Percentiles rank a stretch among this genome's conserved stretches.
Evolutionary conservation across 306 rosid genomes (phyloP).

Genomic region (Glycine tomentella): DNA sequence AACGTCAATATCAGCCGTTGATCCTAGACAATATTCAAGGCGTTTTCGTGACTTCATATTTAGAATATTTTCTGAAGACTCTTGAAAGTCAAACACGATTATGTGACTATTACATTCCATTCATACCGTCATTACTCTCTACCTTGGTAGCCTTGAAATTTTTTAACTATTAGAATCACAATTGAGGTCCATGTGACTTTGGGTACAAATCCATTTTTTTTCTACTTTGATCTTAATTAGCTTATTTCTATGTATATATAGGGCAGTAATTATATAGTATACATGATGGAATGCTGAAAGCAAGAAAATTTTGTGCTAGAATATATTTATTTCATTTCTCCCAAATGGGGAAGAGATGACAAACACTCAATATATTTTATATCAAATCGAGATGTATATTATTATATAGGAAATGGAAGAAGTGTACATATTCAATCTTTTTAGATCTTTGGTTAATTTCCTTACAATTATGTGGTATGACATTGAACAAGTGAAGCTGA

Average conservation of each 20-base stretch:
- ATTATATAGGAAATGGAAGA: slow-evolving; percentile 42
- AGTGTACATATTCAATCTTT: slow-evolving; percentile 9
- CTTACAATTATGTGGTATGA: background rate
- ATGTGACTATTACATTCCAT: background rate
- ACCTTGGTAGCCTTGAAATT: slow-evolving; percentile 5
- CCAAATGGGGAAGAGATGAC: background rate
- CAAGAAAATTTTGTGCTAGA: slow-evolving; percentile 23
- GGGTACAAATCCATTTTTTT: slow-evolving; percentile 25
- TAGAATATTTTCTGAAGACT: slow-evolving; percentile 70
- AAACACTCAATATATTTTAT: slow-evolving; percentile 26
- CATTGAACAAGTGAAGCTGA: background rate
- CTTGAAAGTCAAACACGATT: slow-evolving; percentile 28
- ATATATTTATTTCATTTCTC: slow-evolving; percentile 21
- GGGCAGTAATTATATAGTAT: slow-evolving; percentile 3
- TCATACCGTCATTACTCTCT: background rate
- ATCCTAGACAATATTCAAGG: slow-evolving; percentile 87
- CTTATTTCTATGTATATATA: slow-evolving; percentile 34
- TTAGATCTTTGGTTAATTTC: background rate
- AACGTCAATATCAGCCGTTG: slow-evolving; percentile 87
- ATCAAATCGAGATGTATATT: slow-evolving; percentile 41
- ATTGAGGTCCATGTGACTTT: slow-evolving; percentile 4
- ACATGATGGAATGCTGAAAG: slow-evolving; percentile 27
- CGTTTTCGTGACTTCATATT: slow-evolving; percentile 90
- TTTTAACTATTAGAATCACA: background rate
- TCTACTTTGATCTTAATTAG: slow-evolving; percentile 6